Conservation (phyloP, 2,329 filamentous ascomycete genomes). For the Penicillium sp. region DNA sequence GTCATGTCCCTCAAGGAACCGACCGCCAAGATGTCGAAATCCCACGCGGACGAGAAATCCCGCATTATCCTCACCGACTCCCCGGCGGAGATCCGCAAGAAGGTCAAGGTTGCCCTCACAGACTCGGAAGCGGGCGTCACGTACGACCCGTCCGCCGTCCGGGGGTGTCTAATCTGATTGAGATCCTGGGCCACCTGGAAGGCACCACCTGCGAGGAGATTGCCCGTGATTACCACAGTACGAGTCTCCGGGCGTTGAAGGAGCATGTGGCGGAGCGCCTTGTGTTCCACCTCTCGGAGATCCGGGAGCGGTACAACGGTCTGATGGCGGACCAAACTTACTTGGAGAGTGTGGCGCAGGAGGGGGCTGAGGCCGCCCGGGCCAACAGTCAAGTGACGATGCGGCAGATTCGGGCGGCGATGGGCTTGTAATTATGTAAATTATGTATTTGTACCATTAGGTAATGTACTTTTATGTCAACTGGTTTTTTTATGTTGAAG, state of each 20-base stretch:
- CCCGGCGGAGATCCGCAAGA: conserved; percentile 63
- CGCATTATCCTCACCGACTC: conserved; percentile 81
- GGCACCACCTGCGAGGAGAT: conserved; percentile 46
- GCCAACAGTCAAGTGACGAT: conserved; percentile 36
- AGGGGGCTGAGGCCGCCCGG: conserved; percentile 34
- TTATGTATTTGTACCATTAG: background rate
- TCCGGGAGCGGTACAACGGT: conserved; percentile 38
- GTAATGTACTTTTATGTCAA: background rate
- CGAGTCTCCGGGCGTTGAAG: conserved; percentile 64
- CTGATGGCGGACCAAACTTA: conserved; percentile 32
- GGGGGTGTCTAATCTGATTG: conserved; percentile 83
- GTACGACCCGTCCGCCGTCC: conserved; percentile 71
- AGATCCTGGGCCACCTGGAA: conserved; percentile 74
- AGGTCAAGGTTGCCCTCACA: conserved; percentile 74
- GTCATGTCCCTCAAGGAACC: conserved; percentile 89
- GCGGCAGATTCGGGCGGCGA: conserved; percentile 30
- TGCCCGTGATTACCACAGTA: conserved; percentile 45
- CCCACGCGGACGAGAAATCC: conserved; percentile 68
- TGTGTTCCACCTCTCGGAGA: conserved; percentile 29
- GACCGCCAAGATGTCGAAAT: conserved; percentile 91
- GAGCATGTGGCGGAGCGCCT: conserved; percentile 57
- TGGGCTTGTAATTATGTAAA: conserved; percentile 31
- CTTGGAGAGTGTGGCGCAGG: conserved; percentile 33
- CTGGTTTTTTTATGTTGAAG: background rate
- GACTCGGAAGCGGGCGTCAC: conserved; percentile 69